Base-by-base conservation (phyloP, 2,329 filamentous ascomycete species). In the Cladosporium sp. region DNA sequence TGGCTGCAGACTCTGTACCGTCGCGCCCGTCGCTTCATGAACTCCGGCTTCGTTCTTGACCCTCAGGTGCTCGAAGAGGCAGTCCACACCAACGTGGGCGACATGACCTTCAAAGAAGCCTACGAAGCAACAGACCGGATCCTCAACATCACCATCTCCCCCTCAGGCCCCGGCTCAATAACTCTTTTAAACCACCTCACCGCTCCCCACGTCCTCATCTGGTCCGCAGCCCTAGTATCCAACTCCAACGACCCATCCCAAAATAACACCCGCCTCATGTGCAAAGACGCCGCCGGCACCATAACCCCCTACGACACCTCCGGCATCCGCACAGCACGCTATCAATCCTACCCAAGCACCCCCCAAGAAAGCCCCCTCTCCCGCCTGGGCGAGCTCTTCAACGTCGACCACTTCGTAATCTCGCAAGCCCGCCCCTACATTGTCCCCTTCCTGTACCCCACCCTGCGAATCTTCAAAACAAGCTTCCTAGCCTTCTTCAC, bases 371-470 rank as follows among this genome's bases (percentile, higher is more conserved):
- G 32, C n/a, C 88, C 88, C 0, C 84, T 95, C 1, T 84, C 87
- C 63, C 86, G 91, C 46, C 88, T 95, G 32, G 87, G 90, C 7
- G 90, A 94, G 78, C 85, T 94, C 13, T 95, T 95, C 84, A 96
- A 96, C 75, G 91, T 96, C 62, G 96, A 97, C 75, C 93, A 97
- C 80, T 97, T 96, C 79, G 92, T 98, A 69, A 88, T 98, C 70
- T 95, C 91, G 69, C 94, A 97, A 80, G 93, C 94, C 0, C 86
- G 93, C 3, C 94, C 94, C 0, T 97, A 96, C 77, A 83, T 97
- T 18, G 89, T 94, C 30, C 93, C 93, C 0, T 95, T 64, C 62
- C 62, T 64, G 23, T 58, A 58, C 43, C 53, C 62, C 2, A 36
- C 53, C 14, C 62, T 54, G 4, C 60, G 60, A 4, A n/a, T 39